Evolutionary conservation across 805 yeast species (phyloP), one percentile per base, ranked within the genome.

Genomic region (Myxozyma geophila): DNA sequence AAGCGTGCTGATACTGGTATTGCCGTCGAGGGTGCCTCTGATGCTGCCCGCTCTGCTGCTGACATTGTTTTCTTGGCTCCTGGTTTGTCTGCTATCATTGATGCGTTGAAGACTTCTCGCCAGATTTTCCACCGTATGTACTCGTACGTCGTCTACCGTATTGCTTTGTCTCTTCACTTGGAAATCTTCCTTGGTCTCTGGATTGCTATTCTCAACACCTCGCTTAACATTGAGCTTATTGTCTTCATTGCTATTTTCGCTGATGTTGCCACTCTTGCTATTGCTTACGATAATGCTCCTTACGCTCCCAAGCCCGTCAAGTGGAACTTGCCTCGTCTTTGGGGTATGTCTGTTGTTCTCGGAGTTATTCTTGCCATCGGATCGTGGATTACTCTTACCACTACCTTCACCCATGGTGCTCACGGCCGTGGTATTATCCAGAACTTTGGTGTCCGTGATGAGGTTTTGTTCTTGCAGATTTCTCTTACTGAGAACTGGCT

Each of bases 81-180:
- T 59, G 86, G 86, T 80, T 79, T 83, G 72, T 82, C 85, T 74
- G 85, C 86, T 63, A 83, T 83, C 71, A 82, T 83, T 74, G 86
- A 83, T 76, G 86, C 86, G 66, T 75, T 83, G 39, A 92, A 92
- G 87, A 91, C 96, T 75, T 90, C 96, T 70, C 85, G 97, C 82
- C 96, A 90, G 82, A 90, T 90, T 87, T 90, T 90, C 96, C 97
- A 92, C 92, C 89, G 97, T 85, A 92, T 92, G 97, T 91, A 92
- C 87, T 86, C 97, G 74, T 92, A 92, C 81, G 96, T 92, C 82
- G 96, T 91, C 75, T 92, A 92, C 92, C 92, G 97, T 85, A 92
- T 92, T 80, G 97, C 97, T 77, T 83, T 91, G 78, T 92, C 97
- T 68, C 85, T 91, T 76, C 97, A 91, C 82, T 87, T 91, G 85